Evolutionary conservation across 2,329 filamentous ascomycete genomes (phyloP).

Genomic region (Falciphora oryzae): DNA sequence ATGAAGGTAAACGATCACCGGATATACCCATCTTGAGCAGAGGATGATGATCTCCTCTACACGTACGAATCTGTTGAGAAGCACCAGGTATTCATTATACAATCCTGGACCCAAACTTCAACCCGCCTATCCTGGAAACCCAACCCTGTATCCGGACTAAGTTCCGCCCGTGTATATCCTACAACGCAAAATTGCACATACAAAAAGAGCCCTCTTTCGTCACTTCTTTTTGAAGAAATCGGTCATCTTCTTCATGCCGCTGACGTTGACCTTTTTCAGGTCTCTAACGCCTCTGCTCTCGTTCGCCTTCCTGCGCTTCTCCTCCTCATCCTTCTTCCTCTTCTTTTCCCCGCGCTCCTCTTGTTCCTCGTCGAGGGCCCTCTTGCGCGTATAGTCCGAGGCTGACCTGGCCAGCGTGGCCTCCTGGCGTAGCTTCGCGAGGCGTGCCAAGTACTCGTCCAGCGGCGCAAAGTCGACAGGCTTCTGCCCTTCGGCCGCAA

Average conservation of each 20-base stretch:
- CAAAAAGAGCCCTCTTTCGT: not conserved
- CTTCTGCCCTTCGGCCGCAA: constrained; percentile 24
- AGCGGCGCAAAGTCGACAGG: constrained; percentile 63
- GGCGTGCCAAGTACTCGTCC: constrained; percentile 59
- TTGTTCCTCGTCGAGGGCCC: constrained; percentile 60
- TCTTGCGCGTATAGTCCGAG: constrained; percentile 66
- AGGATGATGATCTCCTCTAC: not conserved
- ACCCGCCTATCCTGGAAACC: not conserved
- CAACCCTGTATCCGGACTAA: constrained; percentile 1
- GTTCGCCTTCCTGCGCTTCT: constrained; percentile 71
- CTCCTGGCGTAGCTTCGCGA: constrained; percentile 65
- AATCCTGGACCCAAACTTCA: not conserved
- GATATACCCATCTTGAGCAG: not conserved
- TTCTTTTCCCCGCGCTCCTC: constrained; percentile 71
- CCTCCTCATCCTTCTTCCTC: constrained; percentile 80
- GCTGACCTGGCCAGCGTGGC: constrained; percentile 62
- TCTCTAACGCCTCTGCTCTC: constrained; percentile 73
- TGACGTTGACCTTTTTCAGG: constrained; percentile 83
- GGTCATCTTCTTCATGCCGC: constrained; percentile 95
- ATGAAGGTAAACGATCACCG: not conserved
- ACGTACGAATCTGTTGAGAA: not conserved
- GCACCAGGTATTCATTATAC: constrained; percentile 2
- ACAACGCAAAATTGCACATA: not conserved
- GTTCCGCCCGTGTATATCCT: not conserved
- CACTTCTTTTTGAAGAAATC: constrained; percentile 78